Evolutionary conservation across 1,284 basidiomycete species (phyloP), one percentile per base, ranked within the genome.

Genomic region (Fomitopsis palustris): DNA sequence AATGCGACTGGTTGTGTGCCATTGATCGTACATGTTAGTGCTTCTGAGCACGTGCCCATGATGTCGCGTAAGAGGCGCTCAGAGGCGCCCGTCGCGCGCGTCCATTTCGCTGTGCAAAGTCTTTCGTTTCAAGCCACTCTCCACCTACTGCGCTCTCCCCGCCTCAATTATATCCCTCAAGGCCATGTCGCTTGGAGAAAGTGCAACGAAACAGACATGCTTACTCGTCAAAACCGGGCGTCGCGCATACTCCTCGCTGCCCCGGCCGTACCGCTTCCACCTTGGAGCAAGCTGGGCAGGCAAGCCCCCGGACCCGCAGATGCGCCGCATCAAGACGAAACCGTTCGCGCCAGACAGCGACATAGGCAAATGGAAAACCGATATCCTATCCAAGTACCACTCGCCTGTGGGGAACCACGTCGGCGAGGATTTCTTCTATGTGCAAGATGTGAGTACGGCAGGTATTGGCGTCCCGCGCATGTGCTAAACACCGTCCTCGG

Each of bases 401-500:
- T 72, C 69, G 51, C 72, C 73, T 54, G 62, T 62, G 7, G 81
- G 76, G 59, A 77, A 65, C 55, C 78, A 84, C 57, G 80, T 87
- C 7, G 88, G 90, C 25, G 90, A 94, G 67, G 91, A 93, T 69
- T 92, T 93, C 72, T 89, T 90, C 69, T 93, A 83, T 65, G 78
- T 91, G 2, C 85, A 90, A 75, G 75, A 88, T 74, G 90, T 88
- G 66, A 67, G 85, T 75, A 49, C 8, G 42, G 21, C 17, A 57
- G 21, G 53, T 23, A 45, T 49, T 60, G 54, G 57, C 33, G 33
- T 56, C 31, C 59, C 21, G 38, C 35, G 42, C 19, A 9, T n/a
- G 25, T 37, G 23, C 14, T 54, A 29, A 43, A 12, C 31, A 10
- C 16, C 57, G 19, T 45, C 29, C 51, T 65, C 55, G 29, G 61